Conservation (phyloP, 148 eudicot species). For the Heliosperma pusillum region DNA sequence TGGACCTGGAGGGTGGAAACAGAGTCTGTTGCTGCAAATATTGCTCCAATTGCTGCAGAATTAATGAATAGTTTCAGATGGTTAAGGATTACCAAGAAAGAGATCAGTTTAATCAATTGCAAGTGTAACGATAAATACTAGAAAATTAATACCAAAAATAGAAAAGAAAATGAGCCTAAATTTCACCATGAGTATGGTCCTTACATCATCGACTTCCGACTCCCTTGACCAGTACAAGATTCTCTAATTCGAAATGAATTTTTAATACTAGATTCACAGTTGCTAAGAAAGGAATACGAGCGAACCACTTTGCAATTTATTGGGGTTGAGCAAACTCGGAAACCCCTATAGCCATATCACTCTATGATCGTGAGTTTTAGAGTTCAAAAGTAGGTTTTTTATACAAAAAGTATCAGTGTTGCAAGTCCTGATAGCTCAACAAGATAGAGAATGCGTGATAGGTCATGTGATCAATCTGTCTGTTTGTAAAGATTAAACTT, state of each 20-base stretch:
- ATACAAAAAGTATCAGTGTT: too few relatives aligned
- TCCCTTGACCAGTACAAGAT: background rate
- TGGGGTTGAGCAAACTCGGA: background rate
- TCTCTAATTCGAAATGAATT: background rate
- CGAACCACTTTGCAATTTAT: background rate
- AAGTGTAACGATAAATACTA: too few relatives aligned
- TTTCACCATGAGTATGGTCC: too few relatives aligned
- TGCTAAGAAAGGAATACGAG: background rate
- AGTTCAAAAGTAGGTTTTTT: background rate
- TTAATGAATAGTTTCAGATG: background rate
- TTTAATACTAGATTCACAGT: background rate
- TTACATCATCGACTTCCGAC: background rate
- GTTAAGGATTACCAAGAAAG: background rate
- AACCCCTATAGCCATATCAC: background rate
- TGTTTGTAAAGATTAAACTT: background rate
- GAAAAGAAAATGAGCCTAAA: too few relatives aligned
- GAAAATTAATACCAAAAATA: background rate
- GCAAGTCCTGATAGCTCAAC: background rate
- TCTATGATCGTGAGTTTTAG: background rate
- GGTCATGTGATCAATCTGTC: background rate
- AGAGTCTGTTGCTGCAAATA: conserved; percentile 86
- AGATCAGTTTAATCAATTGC: background rate
- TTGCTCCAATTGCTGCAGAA: conserved; percentile 75
- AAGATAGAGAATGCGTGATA: background rate
- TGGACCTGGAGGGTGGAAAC: conserved; percentile 87